Base-by-base conservation (phyloP, 225 moss, liverwort and hornwort genomes). In the Straminergon stramineum region DNA sequence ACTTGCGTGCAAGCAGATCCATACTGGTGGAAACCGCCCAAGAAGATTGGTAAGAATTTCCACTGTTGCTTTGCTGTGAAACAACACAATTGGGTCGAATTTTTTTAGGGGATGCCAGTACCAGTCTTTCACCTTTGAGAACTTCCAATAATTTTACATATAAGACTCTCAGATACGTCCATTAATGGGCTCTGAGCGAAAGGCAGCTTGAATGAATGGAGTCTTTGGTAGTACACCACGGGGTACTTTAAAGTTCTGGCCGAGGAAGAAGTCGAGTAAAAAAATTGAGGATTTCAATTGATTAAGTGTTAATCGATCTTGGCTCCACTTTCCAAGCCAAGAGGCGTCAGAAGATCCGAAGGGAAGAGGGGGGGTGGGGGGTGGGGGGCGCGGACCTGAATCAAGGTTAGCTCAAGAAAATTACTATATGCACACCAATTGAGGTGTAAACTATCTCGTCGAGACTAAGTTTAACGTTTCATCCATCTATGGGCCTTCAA, bases 1-100 rank as follows among this genome's bases (percentile, higher is more conserved):
- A 53, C 93, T 95, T 86, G 94, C 94, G 75, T 88, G 85, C 62
- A 95, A 95, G 91, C 53, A 95, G 88, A 95, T 95, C 51, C 93
- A 95, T 73, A 87, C 85, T 24, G 91, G 94, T 74, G 94, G 93
- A 39, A 39, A 88, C 86, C 94, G 94, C 45, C 91, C 91, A 19
- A 87, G 70, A 37, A 93, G 94, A 92, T 62, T 94, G 93, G 94
- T 93, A 83, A 91, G 17, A 2, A 53, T 21, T 24, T 21, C 55
- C 11, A 39, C 39, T 41, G 6, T 13, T 4, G 23, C 35, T 26
- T 37, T 16, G 28, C n/a, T 60, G 21, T 65, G 63, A 60, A 55
- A 65, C 11, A 41, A 21, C 32, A 15, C 15, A 31, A 23, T 26
- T 14, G 19, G 19, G 69, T 17, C 37, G 28, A 37, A 14, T 17